Percentiles rank a stretch among this genome's conserved stretches.
These are phyloP conservation scores for Hydnomerulius pinastri DNA, from an alignment of 768 basidiomycete species.

Conservation along the genomic window DNA sequence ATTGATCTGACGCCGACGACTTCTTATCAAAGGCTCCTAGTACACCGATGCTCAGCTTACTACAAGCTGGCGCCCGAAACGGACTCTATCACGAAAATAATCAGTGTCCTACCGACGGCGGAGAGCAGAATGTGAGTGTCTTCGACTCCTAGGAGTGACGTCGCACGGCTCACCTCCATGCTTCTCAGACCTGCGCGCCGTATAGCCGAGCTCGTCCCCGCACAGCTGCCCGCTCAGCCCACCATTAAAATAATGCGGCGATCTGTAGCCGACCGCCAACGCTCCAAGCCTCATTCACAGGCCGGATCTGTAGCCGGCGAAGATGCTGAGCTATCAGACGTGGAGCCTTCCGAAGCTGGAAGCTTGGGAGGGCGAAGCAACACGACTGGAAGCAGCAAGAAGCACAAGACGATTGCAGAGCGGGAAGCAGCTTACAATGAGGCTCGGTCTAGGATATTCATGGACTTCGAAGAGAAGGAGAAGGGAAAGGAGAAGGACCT, in stretches of 20 bases:
- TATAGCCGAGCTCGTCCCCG: constrained; percentile 76
- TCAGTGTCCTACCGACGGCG: constrained; percentile 53
- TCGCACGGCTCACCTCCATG: constrained; percentile 15
- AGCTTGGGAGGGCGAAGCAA: constrained; percentile 72
- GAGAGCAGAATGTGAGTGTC: constrained; percentile 77
- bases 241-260: constrained; percentile 90
- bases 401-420: constrained; percentile 79
- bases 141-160: background rate
- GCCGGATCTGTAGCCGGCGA: constrained; percentile 73
- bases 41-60: constrained; percentile 83
- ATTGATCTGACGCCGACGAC: constrained; percentile 70
- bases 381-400: constrained; percentile 61
- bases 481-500: constrained; percentile 71
- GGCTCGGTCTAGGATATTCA: constrained; percentile 84
- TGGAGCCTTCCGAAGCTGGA: constrained; percentile 80
- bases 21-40: constrained; percentile 82
- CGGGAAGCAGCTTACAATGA: constrained; percentile 89
- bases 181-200: constrained; percentile 62
- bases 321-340: constrained; percentile 75
- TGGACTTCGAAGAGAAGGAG: constrained; percentile 72
- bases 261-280: constrained; percentile 51
- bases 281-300: constrained; percentile 65
- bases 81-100: constrained; percentile 63
- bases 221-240: constrained; percentile 68
- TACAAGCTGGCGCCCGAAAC: constrained; percentile 74